Percentiles rank a stretch among this genome's conserved stretches.
Evolutionary conservation across 225 moss, liverwort and hornwort species (phyloP).

Genomic region (Antitrichia curtipendula): DNA sequence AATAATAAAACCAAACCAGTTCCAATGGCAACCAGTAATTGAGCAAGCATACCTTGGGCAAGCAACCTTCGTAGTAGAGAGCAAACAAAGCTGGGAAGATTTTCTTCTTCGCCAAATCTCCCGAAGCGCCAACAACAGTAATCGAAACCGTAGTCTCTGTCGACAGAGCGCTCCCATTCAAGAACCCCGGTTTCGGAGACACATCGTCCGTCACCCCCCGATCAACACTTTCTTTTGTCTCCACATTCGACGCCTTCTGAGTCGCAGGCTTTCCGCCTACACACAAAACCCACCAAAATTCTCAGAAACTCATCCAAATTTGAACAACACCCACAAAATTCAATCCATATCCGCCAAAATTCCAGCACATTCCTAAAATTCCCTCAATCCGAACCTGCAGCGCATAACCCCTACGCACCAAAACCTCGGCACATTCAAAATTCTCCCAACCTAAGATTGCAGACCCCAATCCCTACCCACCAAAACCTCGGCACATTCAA

Average conservation of each 20-base stretch:
- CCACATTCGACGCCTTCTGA: background rate
- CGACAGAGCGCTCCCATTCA: slow-evolving; percentile 15
- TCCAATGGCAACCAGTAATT: background rate
- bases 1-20: background rate
- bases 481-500: background rate
- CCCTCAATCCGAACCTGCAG: slow-evolving; percentile 3
- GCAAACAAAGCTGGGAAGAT: slow-evolving; percentile 96
- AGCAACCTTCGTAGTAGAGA: slow-evolving; percentile 82
- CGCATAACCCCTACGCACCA: background rate
- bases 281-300: background rate
- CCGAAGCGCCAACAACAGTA: slow-evolving; percentile 88
- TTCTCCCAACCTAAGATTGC: background rate
- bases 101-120: slow-evolving; percentile 93
- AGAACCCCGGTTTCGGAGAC: background rate
- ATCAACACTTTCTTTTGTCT: background rate
- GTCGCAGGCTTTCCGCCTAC: slow-evolving; percentile 8
- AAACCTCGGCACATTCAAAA: background rate
- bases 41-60: slow-evolving; percentile 57
- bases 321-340: background rate
- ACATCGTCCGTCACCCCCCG: background rate
- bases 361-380: background rate
- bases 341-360: background rate
- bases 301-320: background rate
- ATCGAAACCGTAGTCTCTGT: slow-evolving; percentile 64
- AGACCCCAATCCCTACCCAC: background rate